Percentiles rank a stretch among this genome's conserved stretches.
These are phyloP conservation scores for Aspergillus arachidicola DNA, from an alignment of 2,329 filamentous ascomycete genomes.

Conservation along the genomic window DNA sequence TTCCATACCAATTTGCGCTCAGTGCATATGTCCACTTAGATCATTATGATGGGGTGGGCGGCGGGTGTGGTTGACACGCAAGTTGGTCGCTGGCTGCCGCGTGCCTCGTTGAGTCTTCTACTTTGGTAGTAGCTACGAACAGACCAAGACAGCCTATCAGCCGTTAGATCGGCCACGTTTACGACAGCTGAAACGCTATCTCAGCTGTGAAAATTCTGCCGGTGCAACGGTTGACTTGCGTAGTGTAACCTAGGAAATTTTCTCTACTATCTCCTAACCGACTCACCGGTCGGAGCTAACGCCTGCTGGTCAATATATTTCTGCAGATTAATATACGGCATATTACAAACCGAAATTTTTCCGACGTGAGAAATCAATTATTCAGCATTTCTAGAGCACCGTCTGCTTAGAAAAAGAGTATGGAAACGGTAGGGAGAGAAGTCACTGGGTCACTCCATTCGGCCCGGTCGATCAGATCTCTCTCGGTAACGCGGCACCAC, in stretches of 20 bases:
- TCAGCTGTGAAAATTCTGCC: slow-evolving; percentile 10
- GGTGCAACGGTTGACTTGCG: not conserved
- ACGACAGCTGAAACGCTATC: not conserved
- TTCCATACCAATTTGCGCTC: not conserved
- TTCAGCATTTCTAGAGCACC: not conserved
- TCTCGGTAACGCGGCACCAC: slow-evolving; percentile 14
- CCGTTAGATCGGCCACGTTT: not conserved
- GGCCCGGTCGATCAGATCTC: slow-evolving; percentile 18
- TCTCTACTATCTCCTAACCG: not conserved
- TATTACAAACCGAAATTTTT: not conserved
- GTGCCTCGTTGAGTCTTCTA: not conserved
- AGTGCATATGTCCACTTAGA: slow-evolving; percentile 3
- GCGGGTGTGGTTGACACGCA: not conserved
- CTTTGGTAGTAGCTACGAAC: not conserved
- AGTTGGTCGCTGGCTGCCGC: not conserved
- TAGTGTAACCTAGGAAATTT: not conserved
- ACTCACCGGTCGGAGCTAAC: not conserved
- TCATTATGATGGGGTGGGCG: not conserved
- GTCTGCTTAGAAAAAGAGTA: not conserved
- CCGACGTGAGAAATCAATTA: not conserved
- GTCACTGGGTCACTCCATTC: slow-evolving; percentile 13
- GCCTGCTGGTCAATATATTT: not conserved
- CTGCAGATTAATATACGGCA: not conserved
- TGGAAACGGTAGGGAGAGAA: not conserved
- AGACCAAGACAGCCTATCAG: not conserved